Evolutionary conservation across 176 grass and related monocot species (phyloP), one percentile per base, ranked within the genome.

Genomic region (Elaeis guineensis): DNA sequence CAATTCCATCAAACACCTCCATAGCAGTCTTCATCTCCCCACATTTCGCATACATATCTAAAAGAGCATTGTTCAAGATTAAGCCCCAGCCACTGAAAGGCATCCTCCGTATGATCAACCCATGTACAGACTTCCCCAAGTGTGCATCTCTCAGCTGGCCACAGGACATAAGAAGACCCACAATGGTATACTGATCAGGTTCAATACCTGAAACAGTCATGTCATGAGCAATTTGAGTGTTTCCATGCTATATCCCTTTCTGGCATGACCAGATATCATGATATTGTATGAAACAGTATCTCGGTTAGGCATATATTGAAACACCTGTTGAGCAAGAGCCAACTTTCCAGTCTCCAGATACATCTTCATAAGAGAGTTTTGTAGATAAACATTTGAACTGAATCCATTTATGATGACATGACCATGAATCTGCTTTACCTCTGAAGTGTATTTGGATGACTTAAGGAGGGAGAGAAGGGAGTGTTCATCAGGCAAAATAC

Each of bases 31-130:
- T 66, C 75, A 82, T 78, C 23, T 75, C 58, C 17, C 62, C 71
- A 28, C 75, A 87, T 63, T 87, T 87, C 4, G 66, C 71, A 79
- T 79, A 87, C 71, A 75, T 75, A 63, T 78, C 84, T 25, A 82
- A 16, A 67, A 87, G 65, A 54, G 71, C 66, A 64, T 82, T 87
- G 19, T 19, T 71, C 79, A 87, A 58, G 63, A 82, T 72, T 66
- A 78, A 72, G 9, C 74, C 52, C 56, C 44, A 20, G 18, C 50
- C 66, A 39, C 5, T 15, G 1, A 52, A 1, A 60, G n/a, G 4
- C 12, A 78, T 72, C 62, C 58, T 78, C 21, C 79, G 62, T 28
- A 79, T 3, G 0, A 68, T 8, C 0, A 57, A 16, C 0, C 75
- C 75, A 55, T 82, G 84, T 35, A 78, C 28, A 52, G 78, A 73